These are phyloP conservation scores for Sarocladium brachiariae DNA, from an alignment of 2,329 filamentous ascomycete species.

Conservation along the genomic window DNA sequence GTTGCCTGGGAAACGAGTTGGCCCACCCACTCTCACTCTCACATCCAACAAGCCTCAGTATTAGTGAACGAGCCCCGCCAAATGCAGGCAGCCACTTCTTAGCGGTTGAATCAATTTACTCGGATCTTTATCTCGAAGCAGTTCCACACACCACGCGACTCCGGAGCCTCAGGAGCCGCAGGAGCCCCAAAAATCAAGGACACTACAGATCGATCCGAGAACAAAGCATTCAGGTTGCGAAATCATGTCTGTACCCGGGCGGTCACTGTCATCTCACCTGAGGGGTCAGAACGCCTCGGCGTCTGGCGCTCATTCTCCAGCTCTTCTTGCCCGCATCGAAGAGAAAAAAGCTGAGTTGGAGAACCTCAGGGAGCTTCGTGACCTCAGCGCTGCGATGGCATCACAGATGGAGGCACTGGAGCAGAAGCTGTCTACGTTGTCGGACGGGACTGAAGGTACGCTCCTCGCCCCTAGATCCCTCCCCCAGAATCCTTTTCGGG, in stretches of 20 bases:
- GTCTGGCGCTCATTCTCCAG: slow-evolving; percentile 56
- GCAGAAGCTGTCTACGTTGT: slow-evolving; percentile 68
- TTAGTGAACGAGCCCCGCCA: not conserved
- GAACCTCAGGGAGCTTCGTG: slow-evolving; percentile 68
- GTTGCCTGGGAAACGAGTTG: not conserved
- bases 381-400: slow-evolving; percentile 71
- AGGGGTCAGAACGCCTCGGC: slow-evolving; percentile 52
- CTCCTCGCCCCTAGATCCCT: too few species aligned
- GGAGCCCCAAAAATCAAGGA: too few species aligned
- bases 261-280: slow-evolving; percentile 44
- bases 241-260: not conserved
- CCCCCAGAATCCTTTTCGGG: too few species aligned
- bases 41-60: not conserved
- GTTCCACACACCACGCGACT: too few species aligned
- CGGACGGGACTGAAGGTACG: slow-evolving; percentile 73
- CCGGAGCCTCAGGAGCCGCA: too few species aligned
- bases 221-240: too few species aligned
- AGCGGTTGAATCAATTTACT: too few species aligned
- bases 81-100: too few species aligned
- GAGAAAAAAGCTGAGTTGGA: slow-evolving; percentile 83
- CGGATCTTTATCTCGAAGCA: too few species aligned
- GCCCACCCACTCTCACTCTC: not conserved
- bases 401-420: slow-evolving; percentile 78
- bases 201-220: too few species aligned
- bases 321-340: slow-evolving; percentile 67